A percentile compares a stretch with the other conserved stretches of the same genome.
Conservation (phyloP, 768 basidiomycete species). For the Leccinum ochraceum region DNA sequence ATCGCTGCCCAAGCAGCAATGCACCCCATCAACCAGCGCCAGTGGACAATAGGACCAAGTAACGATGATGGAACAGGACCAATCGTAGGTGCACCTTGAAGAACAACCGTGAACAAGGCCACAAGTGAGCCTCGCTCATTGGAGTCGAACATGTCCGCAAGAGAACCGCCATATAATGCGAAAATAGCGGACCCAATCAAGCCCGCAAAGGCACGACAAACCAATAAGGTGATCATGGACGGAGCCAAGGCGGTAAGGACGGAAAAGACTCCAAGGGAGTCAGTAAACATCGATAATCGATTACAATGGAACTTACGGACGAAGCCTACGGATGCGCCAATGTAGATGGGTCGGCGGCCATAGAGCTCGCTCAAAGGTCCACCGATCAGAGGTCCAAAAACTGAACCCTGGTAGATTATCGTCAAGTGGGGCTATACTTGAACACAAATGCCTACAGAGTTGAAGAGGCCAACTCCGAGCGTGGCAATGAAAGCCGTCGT, state of each 20-base stretch:
- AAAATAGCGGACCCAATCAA: slow-evolving; percentile 23
- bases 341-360: slow-evolving; percentile 25
- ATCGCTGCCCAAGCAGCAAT: slow-evolving; percentile 22
- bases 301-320: slow-evolving; percentile 7
- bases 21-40: slow-evolving; percentile 26
- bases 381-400: slow-evolving; percentile 25
- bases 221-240: slow-evolving; percentile 16
- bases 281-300: neutral
- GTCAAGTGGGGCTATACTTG: neutral
- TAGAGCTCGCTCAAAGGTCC: slow-evolving; percentile 27
- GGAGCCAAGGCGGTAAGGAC: slow-evolving; percentile 22
- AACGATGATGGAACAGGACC: slow-evolving; percentile 29
- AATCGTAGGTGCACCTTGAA: slow-evolving; percentile 29
- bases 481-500: slow-evolving; percentile 16
- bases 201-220: slow-evolving; percentile 25
- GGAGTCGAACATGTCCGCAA: slow-evolving; percentile 26
- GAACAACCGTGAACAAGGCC: slow-evolving; percentile 26
- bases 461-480: slow-evolving; percentile 25
- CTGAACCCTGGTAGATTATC: slow-evolving; percentile 15
- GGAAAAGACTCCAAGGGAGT: slow-evolving; percentile 20
- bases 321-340: slow-evolving; percentile 22
- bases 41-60: slow-evolving; percentile 20
- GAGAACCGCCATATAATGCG: slow-evolving; percentile 26
- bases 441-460: slow-evolving; percentile 13
- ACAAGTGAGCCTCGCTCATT: slow-evolving; percentile 27